These are phyloP conservation scores for Adansonia madagascariensis DNA, from an alignment of 441 rosid species.

Conservation along the genomic window DNA sequence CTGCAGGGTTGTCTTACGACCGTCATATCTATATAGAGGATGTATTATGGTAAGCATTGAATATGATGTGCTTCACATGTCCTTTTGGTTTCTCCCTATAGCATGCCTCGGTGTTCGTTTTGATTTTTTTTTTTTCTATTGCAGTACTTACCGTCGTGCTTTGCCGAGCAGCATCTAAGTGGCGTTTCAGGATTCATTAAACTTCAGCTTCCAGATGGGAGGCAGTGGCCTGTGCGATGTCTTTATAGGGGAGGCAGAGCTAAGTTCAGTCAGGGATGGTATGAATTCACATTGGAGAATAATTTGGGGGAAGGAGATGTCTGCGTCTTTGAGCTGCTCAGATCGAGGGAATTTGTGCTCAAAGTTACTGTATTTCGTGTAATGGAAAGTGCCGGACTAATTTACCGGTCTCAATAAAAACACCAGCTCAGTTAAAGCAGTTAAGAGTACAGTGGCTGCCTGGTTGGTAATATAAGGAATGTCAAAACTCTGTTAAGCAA, in stretches of 20 bases:
- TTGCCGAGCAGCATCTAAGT: conserved; percentile 83
- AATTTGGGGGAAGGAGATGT: conserved; percentile 96
- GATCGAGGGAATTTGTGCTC: conserved; percentile 72
- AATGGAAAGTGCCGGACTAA: conserved; percentile 36
- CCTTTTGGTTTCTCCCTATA: neutral
- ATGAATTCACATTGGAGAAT: conserved; percentile 84
- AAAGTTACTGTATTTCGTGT: conserved; percentile 85
- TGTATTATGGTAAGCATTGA: conserved; percentile 83
- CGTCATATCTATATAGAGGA: conserved; percentile 91
- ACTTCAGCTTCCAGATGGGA: conserved; percentile 79
- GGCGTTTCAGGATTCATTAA: conserved; percentile 92
- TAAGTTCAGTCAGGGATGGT: conserved; percentile 96
- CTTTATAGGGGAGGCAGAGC: conserved; percentile 88
- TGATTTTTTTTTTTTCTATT: conserved; percentile 23
- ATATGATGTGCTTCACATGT: neutral
- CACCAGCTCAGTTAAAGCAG: conserved; percentile 24
- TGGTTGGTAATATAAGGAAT: conserved; percentile 29
- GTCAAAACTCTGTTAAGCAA: conserved; percentile 28
- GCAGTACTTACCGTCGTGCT: conserved; percentile 94
- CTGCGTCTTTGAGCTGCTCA: conserved; percentile 80
- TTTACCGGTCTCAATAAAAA: conserved; percentile 36
- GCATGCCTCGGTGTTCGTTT: conserved; percentile 3
- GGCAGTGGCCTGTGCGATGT: conserved; percentile 92
- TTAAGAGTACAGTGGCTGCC: conserved; percentile 18
- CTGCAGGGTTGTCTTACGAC: conserved; percentile 94